Evolutionary conservation across 2,329 filamentous ascomycete species (phyloP).

Genomic region (Colletotrichum musicola): DNA sequence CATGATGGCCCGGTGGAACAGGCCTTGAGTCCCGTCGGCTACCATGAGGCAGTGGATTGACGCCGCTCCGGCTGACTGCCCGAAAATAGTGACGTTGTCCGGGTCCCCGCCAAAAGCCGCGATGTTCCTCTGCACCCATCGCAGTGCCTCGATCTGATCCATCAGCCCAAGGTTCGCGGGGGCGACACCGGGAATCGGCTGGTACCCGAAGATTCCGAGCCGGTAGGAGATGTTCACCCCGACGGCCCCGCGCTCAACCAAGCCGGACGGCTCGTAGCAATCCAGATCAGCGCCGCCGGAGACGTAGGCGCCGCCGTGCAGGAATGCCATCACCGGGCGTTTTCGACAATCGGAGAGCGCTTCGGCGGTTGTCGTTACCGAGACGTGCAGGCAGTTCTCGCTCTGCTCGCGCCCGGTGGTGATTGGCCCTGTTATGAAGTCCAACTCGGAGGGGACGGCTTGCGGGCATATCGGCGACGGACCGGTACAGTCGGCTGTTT

Average conservation of each 20-base stretch:
- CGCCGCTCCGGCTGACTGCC: constrained; percentile 16
- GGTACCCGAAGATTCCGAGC: constrained; percentile 51
- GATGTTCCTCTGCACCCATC: constrained; percentile 13
- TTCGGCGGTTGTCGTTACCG: neutral
- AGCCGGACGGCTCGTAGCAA: constrained; percentile 33
- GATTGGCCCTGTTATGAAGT: constrained; percentile 33
- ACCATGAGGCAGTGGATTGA: constrained; percentile 67
- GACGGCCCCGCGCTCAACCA: constrained; percentile 41
- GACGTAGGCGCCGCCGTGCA: constrained; percentile 43
- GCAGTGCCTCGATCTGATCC: constrained; percentile 12
- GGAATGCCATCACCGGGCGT: constrained; percentile 47
- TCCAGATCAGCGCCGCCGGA: constrained; percentile 15
- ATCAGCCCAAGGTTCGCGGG: constrained; percentile 41
- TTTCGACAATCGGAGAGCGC: constrained; percentile 8
- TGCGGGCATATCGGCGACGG: constrained; percentile 40
- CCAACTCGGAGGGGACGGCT: constrained; percentile 31
- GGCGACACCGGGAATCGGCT: constrained; percentile 40
- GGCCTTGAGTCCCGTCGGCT: constrained; percentile 58
- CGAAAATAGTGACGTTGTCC: constrained; percentile 5
- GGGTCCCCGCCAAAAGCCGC: constrained; percentile 21
- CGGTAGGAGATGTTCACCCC: constrained; percentile 52
- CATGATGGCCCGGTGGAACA: constrained; percentile 39
- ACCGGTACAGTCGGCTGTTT: constrained; percentile 29
- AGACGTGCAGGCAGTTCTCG: constrained; percentile 40
- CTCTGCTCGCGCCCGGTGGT: constrained; percentile 15